Evolutionary conservation across 352 stramenopile species (phyloP), one percentile per base, ranked within the genome.

Genomic region (Globisporangium camurandrum): DNA sequence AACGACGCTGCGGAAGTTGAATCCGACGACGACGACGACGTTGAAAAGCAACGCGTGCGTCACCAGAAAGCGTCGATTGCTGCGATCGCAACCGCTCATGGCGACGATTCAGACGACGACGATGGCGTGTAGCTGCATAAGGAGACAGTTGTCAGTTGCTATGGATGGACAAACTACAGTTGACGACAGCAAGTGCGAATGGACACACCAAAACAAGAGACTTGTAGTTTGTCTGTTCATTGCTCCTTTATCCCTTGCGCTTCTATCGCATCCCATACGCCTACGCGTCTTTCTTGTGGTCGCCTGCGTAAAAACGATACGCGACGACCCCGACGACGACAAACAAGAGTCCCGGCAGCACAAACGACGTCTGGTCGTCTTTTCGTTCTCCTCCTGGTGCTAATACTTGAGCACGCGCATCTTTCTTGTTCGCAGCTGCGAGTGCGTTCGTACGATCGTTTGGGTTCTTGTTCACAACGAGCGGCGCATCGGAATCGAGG

Each of bases 231-330:
- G n/a, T n/a, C n/a, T n/a, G n/a, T n/a, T n/a, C n/a, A n/a, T n/a
- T n/a, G n/a, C n/a, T n/a, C n/a, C n/a, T n/a, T n/a, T n/a, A n/a
- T n/a, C n/a, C n/a, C n/a, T n/a, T n/a, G n/a, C n/a, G n/a, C n/a
- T n/a, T n/a, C n/a, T n/a, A n/a, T n/a, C n/a, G n/a, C n/a, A n/a
- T n/a, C n/a, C 28, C 11, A 34, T 11, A 11, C 28, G 28, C 28
- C n/a, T 22, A 89, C 27, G 75, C 77, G 42, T 84, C 58, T 51
- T 89, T 89, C 67, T 86, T 89, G 63, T 89, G 77, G 47, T 86
- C 65, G 16, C 72, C 70, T 10, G 75, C 75, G 54, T 86, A 69
- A 40, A 56, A 49, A 11, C 70, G 66, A 24, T 77, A 60, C 20
- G 71, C 77, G n/a, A 82, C 28, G 3, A 82, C 46, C 24, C 66